Base-by-base conservation (phyloP, 1,284 basidiomycete genomes). In the Ustilago esculenta region DNA sequence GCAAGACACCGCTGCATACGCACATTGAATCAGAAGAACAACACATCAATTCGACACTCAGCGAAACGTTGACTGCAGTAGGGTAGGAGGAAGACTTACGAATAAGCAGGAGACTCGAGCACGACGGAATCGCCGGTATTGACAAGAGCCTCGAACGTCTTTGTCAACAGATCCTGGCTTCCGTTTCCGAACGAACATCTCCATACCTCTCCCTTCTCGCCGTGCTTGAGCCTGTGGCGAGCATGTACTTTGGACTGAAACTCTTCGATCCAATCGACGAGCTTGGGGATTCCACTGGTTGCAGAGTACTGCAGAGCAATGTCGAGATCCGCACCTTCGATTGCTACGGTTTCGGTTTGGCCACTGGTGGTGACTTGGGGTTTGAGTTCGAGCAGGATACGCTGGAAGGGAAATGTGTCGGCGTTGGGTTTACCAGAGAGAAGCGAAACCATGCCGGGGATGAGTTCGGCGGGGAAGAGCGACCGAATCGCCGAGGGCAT, bases 81-180 rank as follows among this genome's bases (percentile, higher is more conserved):
- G n/a, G n/a, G n/a, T n/a, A 4, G 3, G 12, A 0, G 15, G 11
- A 20, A 29, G 43, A 59, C 51, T 72, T 49, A 69, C 42, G 91
- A 88, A 82, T 96, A 97, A 24, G 90, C 88, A 0, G 94, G 94
- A 1, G 88, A 87, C 81, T 97, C 94, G 29, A 96, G 86, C 29
- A 96, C 85, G 25, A 95, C 85, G 2, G 89, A 81, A 79, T 97
- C 94, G 1, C 92, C 92, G 4, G 86, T 87, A 78, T 94, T 89
- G 30, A 94, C 84, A 40, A 94, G 69, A 0, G 85, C 83, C 42
- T 83, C 72, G 77, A 87, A 87, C 3, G 85, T 83, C 64, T 95
- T 95, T 83, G 86, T 90, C 54, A 96, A 87, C 49, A 94, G 81
- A 84, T 96, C 93, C 83, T 95, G 92, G 46, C 90, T 91, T 6